Base-by-base conservation (phyloP, 176 grass and related monocot species). In the Poa annua region DNA sequence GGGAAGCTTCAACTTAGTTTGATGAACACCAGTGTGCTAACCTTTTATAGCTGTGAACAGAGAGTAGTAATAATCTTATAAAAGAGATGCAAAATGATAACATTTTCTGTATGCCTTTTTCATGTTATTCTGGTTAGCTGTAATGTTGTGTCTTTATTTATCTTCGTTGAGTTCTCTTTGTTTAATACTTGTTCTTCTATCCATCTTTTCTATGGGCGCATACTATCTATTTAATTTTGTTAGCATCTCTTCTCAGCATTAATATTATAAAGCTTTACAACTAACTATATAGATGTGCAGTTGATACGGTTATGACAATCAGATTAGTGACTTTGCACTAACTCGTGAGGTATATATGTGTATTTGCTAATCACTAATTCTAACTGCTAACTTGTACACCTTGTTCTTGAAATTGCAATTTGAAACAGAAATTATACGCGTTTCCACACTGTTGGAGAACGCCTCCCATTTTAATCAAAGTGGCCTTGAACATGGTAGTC, bases 351-450 rank as follows among this genome's bases (percentile, higher is more conserved):
- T 77, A 79, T 80, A 53, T 91, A 41, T 73, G 82, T 87, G 76
- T 59, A 89, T 90, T 89, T 92, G 52, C 78, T 82, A 76, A 87
- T 90, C 59, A 90, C 89, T 92, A 89, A 92, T 94, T 79, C 85
- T 94, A 94, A 97, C 92, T 88, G 92, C 90, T 97, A 91, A 94
- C 90, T 84, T 77, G 57, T 85, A 92, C 79, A 90, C 94, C 83
- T 92, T 97, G 81, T 94, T 76, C 88, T 92, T 94, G 90, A 82
- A 94, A 97, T 97, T 92, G 92, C 80, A 93, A 91, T 94, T 88
- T 97, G 92, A 89, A 97, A 82, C 95, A 97, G 95, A 97, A 94
- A 97, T 97, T 90, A 94, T 97, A 86, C 92, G 95, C 88, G 95
- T 92, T 88, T 94, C 95, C 78, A 86, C 92, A 81, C 85, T 97